Percentiles rank a stretch among this genome's conserved stretches.
Conservation (phyloP, 2,329 filamentous ascomycete genomes). For the Aspergillus oerlinghausenensis region DNA sequence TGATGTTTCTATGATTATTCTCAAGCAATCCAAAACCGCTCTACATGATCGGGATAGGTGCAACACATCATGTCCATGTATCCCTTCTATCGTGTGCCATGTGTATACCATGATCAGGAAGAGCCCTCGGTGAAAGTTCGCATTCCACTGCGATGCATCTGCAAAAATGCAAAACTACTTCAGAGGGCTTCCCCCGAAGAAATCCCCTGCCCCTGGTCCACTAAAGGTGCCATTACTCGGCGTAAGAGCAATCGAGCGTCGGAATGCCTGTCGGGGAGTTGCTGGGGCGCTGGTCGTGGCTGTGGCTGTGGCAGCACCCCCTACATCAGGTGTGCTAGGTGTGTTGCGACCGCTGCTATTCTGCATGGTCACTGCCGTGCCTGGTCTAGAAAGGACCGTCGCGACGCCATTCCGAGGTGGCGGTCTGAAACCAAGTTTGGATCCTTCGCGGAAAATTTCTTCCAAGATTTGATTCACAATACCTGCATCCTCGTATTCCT, state of each 20-base stretch:
- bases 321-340: constrained; percentile 35
- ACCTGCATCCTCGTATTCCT: constrained; percentile 82
- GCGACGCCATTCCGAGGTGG: constrained; percentile 40
- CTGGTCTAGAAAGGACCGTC: constrained; percentile 33
- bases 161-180: constrained; percentile 18
- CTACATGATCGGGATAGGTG: neutral
- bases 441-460: constrained; percentile 72
- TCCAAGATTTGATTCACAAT: constrained; percentile 77
- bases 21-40: neutral
- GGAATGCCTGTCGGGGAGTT: constrained; percentile 40
- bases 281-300: constrained; percentile 30
- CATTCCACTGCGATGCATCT: neutral
- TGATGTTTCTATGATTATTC: neutral
- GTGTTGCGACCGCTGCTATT: constrained; percentile 40
- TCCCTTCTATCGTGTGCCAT: neutral
- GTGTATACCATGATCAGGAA: neutral
- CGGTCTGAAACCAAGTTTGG: constrained; percentile 55
- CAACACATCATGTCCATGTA: neutral
- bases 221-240: constrained; percentile 41
- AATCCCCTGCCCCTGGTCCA: constrained; percentile 32
- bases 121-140: neutral
- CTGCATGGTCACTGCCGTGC: constrained; percentile 36
- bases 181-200: constrained; percentile 38
- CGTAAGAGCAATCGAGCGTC: constrained; percentile 39
- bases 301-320: constrained; percentile 12